Evolutionary conservation across 192 early-diverging fungal species (phyloP).

Genomic region (Podila minutissima): DNA sequence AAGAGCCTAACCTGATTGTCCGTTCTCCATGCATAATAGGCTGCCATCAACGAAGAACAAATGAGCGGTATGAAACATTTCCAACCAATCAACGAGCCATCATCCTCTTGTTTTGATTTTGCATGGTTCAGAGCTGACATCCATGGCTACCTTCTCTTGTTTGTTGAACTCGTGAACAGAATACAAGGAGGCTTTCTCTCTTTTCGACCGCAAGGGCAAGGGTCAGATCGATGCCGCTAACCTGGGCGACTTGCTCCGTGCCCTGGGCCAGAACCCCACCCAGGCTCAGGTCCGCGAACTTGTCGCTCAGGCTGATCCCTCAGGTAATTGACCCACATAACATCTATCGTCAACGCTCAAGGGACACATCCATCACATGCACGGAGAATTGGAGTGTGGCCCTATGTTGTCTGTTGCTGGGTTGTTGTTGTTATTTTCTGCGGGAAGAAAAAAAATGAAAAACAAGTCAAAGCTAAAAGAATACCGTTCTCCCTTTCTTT

Average conservation of each 20-base stretch:
- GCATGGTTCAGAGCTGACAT: not conserved
- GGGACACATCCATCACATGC: not conserved
- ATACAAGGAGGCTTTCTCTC: slow-evolving; percentile 82
- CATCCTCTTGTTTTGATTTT: slow-evolving; percentile 1
- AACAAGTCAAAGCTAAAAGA: not conserved
- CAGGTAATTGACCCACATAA: slow-evolving; percentile 14
- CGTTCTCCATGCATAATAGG: not conserved
- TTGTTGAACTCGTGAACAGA: slow-evolving; percentile 44
- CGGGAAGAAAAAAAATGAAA: not conserved
- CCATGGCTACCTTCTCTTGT: not conserved
- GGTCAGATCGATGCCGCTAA: slow-evolving; percentile 68
- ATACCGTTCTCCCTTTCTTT: not conserved
- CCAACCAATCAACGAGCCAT: not conserved
- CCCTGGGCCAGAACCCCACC: slow-evolving; percentile 83
- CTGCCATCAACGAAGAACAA: slow-evolving; percentile 24
- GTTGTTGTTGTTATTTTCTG: not conserved
- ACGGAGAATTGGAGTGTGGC: not conserved
- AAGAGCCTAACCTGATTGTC: not conserved
- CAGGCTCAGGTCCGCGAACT: slow-evolving; percentile 78
- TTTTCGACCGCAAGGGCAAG: slow-evolving; percentile 82
- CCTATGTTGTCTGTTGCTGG: no score
- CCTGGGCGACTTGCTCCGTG: slow-evolving; percentile 80
- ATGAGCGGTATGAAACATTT: slow-evolving; percentile 16
- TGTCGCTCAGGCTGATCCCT: slow-evolving; percentile 55
- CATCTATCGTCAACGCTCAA: no score